These are phyloP conservation scores for Primulina tabacum DNA, from an alignment of 257 asterid species.

Conservation along the genomic window DNA sequence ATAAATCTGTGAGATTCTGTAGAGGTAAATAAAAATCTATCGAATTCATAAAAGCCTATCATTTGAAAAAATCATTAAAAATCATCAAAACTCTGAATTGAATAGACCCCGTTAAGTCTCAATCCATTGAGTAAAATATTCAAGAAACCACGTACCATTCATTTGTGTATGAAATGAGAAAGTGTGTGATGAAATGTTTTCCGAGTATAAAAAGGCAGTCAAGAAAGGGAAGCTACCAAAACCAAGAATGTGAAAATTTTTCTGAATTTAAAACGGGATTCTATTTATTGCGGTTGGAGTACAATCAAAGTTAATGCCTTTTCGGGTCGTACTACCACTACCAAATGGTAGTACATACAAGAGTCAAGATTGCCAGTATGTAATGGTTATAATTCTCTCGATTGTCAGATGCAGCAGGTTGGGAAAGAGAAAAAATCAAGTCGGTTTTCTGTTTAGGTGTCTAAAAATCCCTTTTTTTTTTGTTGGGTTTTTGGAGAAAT, in stretches of 20 bases:
- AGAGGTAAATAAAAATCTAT: too few relatives aligned
- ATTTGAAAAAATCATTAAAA: too few relatives aligned
- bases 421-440: neutral
- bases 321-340: conserved; percentile 22
- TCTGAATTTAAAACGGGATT: conserved; percentile 20
- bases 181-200: neutral
- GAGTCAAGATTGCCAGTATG: neutral
- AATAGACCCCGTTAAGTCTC: too few relatives aligned
- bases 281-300: conserved; percentile 19
- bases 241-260: neutral
- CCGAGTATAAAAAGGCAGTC: neutral
- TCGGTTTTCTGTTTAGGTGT: neutral
- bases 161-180: neutral
- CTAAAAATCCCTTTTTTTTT: neutral
- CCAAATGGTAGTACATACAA: conserved; percentile 15
- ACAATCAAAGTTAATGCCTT: conserved; percentile 21
- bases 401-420: conserved; percentile 17
- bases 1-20: too few relatives aligned
- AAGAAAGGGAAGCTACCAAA: conserved; percentile 17
- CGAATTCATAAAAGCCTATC: too few relatives aligned
- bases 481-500: conserved; percentile 3
- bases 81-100: too few relatives aligned
- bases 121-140: too few relatives aligned
- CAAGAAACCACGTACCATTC: neutral
- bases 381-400: neutral